Evolutionary conservation across 179 eudicot genomes (phyloP), one percentile per base, ranked within the genome.

Genomic region (Amaranthus tricolor): DNA sequence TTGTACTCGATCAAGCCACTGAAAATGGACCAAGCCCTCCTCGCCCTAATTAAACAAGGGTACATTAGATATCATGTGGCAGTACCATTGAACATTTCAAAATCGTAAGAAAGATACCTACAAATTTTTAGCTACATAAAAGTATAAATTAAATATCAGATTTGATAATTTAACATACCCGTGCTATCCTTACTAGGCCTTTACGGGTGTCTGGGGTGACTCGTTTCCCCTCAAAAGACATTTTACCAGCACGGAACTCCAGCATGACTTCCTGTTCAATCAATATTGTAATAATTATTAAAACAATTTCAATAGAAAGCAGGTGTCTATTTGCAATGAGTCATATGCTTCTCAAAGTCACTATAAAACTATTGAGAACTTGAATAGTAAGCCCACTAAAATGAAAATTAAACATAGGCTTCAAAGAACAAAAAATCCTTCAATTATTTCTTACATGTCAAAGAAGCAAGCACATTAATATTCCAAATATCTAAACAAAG

Each of bases 191-290:
- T 81, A 93, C 84, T 68, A 89, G 88, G 69, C 99, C 99, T 91
- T 91, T 93, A 43, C 96, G 98, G 7, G 95, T 70, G 84, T 95
- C 99, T 68, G 98, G 93, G 73, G 89, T 74, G 56, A 93, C 99
- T 52, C 83, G 89, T 77, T 86, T 91, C 52, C 99, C 99, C 73
- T 94, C 94, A 64, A 91, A 71, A 67, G 62, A 59, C 99, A 95
- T 93, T 87, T 93, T 95, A 75, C 99, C 99, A 70, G 99, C 99
- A 74, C 98, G 97, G 71, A 95, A 93, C 81, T 91, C 96, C 86
- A 95, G 58, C 82, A 91, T 73, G 47, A 82, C 75, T 53, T 88
- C 93, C 93, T 95, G 88, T 74, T 59, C 75, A 77, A 62, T 68
- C 59, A 73, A 16, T 12, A 9, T 15, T 50, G 40, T 12, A 59